A percentile compares a stretch with the other conserved stretches of the same genome.
Evolutionary conservation across 495 filamentous ascomycete genomes (phyloP).

Genomic region (Penicillium turbatum): DNA sequence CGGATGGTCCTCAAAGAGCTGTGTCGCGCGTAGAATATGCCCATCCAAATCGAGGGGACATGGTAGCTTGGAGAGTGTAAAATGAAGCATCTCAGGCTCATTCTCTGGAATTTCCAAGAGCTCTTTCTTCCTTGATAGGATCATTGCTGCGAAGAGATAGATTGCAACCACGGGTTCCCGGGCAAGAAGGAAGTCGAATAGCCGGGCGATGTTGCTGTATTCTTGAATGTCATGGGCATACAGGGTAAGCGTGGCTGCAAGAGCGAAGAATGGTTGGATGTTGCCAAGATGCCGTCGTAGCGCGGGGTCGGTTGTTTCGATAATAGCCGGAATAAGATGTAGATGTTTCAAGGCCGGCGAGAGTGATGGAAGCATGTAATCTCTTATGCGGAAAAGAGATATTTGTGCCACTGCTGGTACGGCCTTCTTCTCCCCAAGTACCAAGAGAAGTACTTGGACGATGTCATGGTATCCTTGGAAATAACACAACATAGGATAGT

Average conservation of each 20-base stretch:
- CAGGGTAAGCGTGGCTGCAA: slow-evolving; percentile 84
- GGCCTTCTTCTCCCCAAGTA: slow-evolving; percentile 58
- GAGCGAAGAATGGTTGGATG: slow-evolving; percentile 85
- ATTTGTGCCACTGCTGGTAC: slow-evolving; percentile 65
- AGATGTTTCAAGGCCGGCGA: slow-evolving; percentile 76
- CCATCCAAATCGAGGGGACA: slow-evolving; percentile 76
- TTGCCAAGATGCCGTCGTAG: slow-evolving; percentile 68
- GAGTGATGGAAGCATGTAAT: slow-evolving; percentile 96
- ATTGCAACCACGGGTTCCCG: slow-evolving; percentile 78
- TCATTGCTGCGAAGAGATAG: slow-evolving; percentile 88
- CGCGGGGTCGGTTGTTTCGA: slow-evolving; percentile 60
- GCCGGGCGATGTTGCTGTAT: slow-evolving; percentile 76
- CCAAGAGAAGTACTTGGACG: slow-evolving; percentile 89
- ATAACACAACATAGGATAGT: slow-evolving; percentile 83
- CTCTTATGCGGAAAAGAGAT: slow-evolving; percentile 83
- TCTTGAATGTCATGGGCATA: slow-evolving; percentile 94
- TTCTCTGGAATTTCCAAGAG: slow-evolving; percentile 75
- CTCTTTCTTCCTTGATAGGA: slow-evolving; percentile 73
- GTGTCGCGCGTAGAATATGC: slow-evolving; percentile 60
- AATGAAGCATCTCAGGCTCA: slow-evolving; percentile 93
- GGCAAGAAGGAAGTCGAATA: slow-evolving; percentile 89
- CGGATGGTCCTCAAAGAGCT: slow-evolving; percentile 61
- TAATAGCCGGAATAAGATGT: slow-evolving; percentile 74
- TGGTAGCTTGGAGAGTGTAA: slow-evolving; percentile 81
- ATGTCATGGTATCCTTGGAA: slow-evolving; percentile 99